Conservation (phyloP, 164 flowering plant species). For the grape (Vitis vinifera) region DNA sequence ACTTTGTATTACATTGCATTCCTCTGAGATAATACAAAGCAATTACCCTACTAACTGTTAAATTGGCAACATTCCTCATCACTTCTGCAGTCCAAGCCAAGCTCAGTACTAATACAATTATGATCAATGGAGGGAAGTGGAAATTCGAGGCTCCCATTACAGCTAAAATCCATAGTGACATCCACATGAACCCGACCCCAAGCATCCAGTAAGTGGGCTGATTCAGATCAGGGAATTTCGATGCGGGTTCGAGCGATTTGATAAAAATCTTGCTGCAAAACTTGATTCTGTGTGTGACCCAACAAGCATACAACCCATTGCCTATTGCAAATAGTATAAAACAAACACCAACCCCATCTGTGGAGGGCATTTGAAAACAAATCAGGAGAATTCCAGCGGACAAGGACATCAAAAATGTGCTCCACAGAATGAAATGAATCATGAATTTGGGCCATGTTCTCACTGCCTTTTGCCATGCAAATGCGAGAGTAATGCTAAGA, state of each 20-base stretch:
- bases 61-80: conserved; percentile 76
- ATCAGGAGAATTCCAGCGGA: conserved; percentile 77
- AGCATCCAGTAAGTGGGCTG: conserved; percentile 76
- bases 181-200: conserved; percentile 72
- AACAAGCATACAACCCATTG: conserved; percentile 83
- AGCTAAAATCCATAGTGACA: conserved; percentile 78
- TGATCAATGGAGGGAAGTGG: conserved; percentile 55
- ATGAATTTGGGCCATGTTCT: conserved; percentile 71
- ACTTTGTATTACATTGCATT: conserved; percentile 71
- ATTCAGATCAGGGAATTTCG: conserved; percentile 66
- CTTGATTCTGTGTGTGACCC: conserved; percentile 61
- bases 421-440: conserved; percentile 75
- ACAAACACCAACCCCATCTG: conserved; percentile 66
- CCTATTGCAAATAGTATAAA: conserved; percentile 67
- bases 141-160: conserved; percentile 82
- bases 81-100: conserved; percentile 89
- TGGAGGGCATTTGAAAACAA: conserved; percentile 76
- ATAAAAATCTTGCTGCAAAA: conserved; percentile 53
- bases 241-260: conserved; percentile 61
- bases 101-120: conserved; percentile 60
- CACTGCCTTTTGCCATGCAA: conserved; percentile 75
- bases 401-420: conserved; percentile 52
- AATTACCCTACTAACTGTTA: conserved; percentile 76
- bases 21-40: conserved; percentile 84
- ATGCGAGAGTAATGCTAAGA: conserved; percentile 66